Evolutionary conservation across 2,329 filamentous ascomycete genomes (phyloP).

Genomic region (Pseudogymnoascus sp.): DNA sequence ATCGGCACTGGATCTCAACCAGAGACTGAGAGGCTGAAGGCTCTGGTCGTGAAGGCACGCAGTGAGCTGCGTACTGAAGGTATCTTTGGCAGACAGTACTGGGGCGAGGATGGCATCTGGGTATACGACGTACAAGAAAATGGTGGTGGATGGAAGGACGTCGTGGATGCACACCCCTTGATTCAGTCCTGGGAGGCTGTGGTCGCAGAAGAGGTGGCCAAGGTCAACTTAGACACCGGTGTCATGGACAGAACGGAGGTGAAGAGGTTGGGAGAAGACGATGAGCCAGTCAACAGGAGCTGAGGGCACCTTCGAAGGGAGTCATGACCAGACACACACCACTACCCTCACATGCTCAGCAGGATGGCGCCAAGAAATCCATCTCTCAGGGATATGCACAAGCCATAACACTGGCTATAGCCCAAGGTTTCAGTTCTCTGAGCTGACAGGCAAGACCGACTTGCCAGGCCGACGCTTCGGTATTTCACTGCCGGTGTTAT

Average conservation of each 20-base stretch:
- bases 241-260: slow-evolving; percentile 20
- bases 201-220: slow-evolving; percentile 33
- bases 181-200: slow-evolving; percentile 50
- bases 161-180: slow-evolving; percentile 60
- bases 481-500: neutral
- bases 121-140: slow-evolving; percentile 46
- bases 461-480: neutral
- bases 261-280: neutral
- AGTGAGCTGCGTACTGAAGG: slow-evolving; percentile 50
- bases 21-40: slow-evolving; percentile 21
- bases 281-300: neutral
- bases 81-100: slow-evolving; percentile 59
- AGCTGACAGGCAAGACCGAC: neutral
- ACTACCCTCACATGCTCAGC: neutral
- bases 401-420: neutral
- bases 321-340: neutral
- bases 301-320: neutral
- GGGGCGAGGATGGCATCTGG: slow-evolving; percentile 64
- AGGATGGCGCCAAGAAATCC: neutral
- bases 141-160: slow-evolving; percentile 35
- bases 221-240: slow-evolving; percentile 31
- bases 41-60: slow-evolving; percentile 41
- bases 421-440: neutral
- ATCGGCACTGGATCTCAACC: slow-evolving; percentile 7
- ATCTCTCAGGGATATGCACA: neutral